Base-by-base conservation (phyloP, 2,329 filamentous ascomycete species). In the Lasiodiplodia gonubiensis region DNA sequence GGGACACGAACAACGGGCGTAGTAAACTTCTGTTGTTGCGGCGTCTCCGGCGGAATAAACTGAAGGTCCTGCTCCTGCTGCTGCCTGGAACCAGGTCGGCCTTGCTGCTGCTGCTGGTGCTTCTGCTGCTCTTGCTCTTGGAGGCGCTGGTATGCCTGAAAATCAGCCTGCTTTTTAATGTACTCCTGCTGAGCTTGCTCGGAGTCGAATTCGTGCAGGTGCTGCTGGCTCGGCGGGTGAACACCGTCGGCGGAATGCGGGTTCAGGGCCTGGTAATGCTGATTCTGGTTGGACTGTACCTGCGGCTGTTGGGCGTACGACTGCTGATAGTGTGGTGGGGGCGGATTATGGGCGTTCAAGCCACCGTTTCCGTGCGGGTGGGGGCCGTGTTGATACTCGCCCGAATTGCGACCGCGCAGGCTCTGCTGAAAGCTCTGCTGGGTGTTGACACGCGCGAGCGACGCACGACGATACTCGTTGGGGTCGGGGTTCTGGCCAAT, bases 371-470 rank as follows among this genome's bases (percentile, higher is more conserved):
- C 74, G 67, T 77, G 76, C 71, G 75, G 73, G 64, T 78, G 76
- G 54, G 77, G 74, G 74, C 77, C 78, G 73, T 78, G 78, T 68
- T 78, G 74, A 78, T 79, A 68, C 75, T 76, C 77, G 75, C 77
- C 76, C 73, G 76, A 75, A 70, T 77, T 75, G n/a, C 61, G 75
- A 72, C 30, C 39, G 51, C 51, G 59, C 64, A 57, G 52, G 5
- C 54, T 59, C 39, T 57, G 37, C 53, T 68, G 67, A 70, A 77
- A 77, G 73, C 76, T 78, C 61, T 75, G 75, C 71, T 78, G 75
- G 52, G 77, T 78, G 75, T 75, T 76, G 64, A 79, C 77, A 67
- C 74, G 76, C 71, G 75, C 75, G 71, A 78, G 33, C 6, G 66
- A 67, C 21, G 55, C 55, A 14, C 66, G 49, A 27, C 57, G 55